phyloP scores from a whole-genome alignment of 306 rosid genomes.

The Adenanthera pavonina region DNA sequence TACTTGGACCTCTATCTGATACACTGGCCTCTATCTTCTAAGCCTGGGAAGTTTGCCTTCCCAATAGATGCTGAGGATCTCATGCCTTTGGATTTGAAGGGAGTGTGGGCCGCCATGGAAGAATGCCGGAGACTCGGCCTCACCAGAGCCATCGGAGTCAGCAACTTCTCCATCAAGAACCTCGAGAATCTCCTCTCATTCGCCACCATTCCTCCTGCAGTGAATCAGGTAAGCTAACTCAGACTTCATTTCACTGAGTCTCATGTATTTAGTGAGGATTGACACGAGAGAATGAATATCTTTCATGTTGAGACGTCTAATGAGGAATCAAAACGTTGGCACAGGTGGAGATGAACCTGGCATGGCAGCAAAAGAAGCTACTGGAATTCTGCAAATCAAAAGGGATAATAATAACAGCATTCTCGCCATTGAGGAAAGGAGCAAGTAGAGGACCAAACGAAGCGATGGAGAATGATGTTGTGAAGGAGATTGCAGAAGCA shows the following conservation, averaged over 20 bases:
- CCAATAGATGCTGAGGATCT: conserved; percentile 43
- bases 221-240: conserved; percentile 45
- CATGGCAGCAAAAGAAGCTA: conserved; percentile 68
- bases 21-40: conserved; percentile 44
- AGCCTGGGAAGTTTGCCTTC: conserved; percentile 44
- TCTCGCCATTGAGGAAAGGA: conserved; percentile 64
- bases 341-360: conserved; percentile 72
- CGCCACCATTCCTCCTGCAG: conserved; percentile 44
- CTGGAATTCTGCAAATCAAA: conserved; percentile 56
- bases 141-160: conserved; percentile 56
- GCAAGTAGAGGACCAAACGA: conserved; percentile 52
- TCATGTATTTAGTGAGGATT: no score
- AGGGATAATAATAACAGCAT: conserved; percentile 60
- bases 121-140: conserved; percentile 51
- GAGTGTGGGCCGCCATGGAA: conserved; percentile 58
- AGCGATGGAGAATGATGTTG: conserved; percentile 55
- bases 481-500: conserved; percentile 54
- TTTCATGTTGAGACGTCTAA: no score
- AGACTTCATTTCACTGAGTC: no score
- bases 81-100: conserved; percentile 52
- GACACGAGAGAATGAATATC: no score
- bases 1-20: conserved; percentile 57
- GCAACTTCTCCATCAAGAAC: conserved; percentile 59
- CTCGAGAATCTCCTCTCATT: conserved; percentile 42
- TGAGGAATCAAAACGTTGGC: no score